Percentiles rank a stretch among this genome's conserved stretches.
Evolutionary conservation across 495 filamentous ascomycete species (phyloP).

Genomic region (Xylona heveae): DNA sequence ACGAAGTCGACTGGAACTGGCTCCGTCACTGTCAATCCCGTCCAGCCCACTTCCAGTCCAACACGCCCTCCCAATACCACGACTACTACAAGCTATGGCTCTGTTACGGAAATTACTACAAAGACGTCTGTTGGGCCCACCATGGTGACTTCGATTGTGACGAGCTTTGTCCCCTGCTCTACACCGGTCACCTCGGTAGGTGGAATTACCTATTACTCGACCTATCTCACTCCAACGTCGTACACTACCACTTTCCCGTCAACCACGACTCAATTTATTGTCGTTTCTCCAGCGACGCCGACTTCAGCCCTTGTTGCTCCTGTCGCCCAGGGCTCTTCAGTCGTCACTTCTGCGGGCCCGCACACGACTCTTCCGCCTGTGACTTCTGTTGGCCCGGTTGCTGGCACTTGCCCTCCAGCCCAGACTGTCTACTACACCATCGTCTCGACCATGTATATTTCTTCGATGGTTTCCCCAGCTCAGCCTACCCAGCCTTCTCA

Average conservation of each 20-base stretch:
- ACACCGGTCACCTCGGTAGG: constrained; percentile 1
- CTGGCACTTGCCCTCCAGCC: neutral
- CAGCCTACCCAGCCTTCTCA: too few relatives aligned
- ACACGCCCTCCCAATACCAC: neutral
- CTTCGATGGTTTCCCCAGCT: too few relatives aligned
- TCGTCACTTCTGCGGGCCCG: neutral
- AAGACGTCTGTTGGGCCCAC: neutral
- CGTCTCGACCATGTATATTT: too few relatives aligned
- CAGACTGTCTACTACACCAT: constrained; percentile 2
- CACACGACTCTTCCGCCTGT: neutral
- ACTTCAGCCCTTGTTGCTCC: neutral
- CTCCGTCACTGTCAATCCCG: neutral
- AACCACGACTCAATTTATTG: neutral
- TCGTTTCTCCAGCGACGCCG: neutral
- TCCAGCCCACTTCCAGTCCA: neutral
- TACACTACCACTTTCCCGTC: constrained; percentile 2
- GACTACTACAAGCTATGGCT: neutral
- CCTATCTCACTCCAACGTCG: constrained; percentile 4
- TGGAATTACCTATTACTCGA: constrained; percentile 6
- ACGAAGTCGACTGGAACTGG: neutral
- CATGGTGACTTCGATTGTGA: constrained; percentile 3
- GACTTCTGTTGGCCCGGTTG: neutral
- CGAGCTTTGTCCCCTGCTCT: constrained; percentile 4
- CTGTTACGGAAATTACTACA: neutral
- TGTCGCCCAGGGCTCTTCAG: neutral